phyloP scores from a whole-genome alignment of 345 rosid genomes.

The Melastoma malabathricum region DNA sequence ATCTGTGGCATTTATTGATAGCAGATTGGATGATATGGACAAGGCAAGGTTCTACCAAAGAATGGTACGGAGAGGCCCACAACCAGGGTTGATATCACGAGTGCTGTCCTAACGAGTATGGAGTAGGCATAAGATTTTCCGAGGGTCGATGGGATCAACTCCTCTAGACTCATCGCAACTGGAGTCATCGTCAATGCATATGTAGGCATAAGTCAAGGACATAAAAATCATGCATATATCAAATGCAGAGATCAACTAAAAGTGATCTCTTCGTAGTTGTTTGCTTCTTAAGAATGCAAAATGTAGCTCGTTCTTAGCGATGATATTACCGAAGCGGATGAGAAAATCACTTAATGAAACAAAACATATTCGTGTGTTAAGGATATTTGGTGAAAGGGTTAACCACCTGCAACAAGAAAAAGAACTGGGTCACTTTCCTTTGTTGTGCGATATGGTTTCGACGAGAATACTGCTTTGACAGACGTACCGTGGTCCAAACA shows the following conservation, averaged over 20 bases:
- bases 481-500: slow-evolving; percentile 79
- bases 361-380: slow-evolving; percentile 7
- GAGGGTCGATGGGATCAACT: slow-evolving; percentile 55
- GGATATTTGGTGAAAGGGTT: slow-evolving; percentile 95
- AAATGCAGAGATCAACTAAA: not conserved
- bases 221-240: not conserved
- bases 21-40: not conserved
- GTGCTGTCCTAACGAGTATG: slow-evolving; percentile 52
- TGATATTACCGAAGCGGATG: not conserved
- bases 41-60: slow-evolving; percentile 39
- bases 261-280: not conserved
- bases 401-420: slow-evolving; percentile 51
- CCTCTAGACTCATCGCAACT: slow-evolving; percentile 91
- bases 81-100: slow-evolving; percentile 65
- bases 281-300: no score
- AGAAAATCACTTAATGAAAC: no score
- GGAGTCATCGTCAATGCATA: slow-evolving; percentile 91
- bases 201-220: slow-evolving; percentile 31
- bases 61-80: slow-evolving; percentile 79
- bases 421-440: not conserved
- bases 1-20: not conserved
- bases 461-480: not conserved
- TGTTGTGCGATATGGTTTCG: not conserved
- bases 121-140: slow-evolving; percentile 44
- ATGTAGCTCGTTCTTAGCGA: no score